phyloP scores from a whole-genome alignment of 352 stramenopile species.

The Globisporangium lucens region DNA sequence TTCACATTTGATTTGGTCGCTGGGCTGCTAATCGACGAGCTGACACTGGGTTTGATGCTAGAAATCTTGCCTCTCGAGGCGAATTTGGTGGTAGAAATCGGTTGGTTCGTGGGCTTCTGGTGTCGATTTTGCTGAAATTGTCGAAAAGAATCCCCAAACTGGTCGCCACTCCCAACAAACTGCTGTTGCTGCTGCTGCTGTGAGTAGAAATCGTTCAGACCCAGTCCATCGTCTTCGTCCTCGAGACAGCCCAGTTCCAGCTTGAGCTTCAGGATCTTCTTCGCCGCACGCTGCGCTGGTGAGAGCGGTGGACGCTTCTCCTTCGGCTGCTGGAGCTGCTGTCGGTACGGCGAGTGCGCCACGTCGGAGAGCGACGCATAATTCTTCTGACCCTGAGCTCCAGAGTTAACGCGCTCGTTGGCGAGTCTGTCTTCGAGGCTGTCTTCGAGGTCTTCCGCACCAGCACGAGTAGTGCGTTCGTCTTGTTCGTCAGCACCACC shows the following conservation, averaged over 20 bases:
- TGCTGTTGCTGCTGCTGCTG: neutral
- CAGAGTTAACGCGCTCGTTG: neutral
- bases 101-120: neutral
- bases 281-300: conserved; percentile 48
- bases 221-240: neutral
- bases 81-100: too few relatives aligned
- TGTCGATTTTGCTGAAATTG: neutral
- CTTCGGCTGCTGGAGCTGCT: conserved; percentile 21
- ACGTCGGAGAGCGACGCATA: neutral
- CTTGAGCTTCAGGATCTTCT: conserved; percentile 51
- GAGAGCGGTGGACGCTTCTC: conserved; percentile 23
- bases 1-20: too few relatives aligned
- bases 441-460: neutral
- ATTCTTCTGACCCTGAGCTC: neutral
- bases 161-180: neutral
- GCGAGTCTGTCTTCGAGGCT: neutral
- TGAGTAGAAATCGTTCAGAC: too few relatives aligned
- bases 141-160: neutral
- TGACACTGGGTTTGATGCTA: too few relatives aligned
- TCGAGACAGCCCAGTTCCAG: conserved; percentile 24
- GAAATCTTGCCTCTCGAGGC: too few relatives aligned
- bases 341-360: conserved; percentile 38
- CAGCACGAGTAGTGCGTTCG: conserved; percentile 11
- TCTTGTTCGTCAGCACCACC: neutral
- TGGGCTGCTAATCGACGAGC: too few relatives aligned